phyloP scores from a whole-genome alignment of 1,284 basidiomycete genomes.

The Testicularia cyperi region DNA sequence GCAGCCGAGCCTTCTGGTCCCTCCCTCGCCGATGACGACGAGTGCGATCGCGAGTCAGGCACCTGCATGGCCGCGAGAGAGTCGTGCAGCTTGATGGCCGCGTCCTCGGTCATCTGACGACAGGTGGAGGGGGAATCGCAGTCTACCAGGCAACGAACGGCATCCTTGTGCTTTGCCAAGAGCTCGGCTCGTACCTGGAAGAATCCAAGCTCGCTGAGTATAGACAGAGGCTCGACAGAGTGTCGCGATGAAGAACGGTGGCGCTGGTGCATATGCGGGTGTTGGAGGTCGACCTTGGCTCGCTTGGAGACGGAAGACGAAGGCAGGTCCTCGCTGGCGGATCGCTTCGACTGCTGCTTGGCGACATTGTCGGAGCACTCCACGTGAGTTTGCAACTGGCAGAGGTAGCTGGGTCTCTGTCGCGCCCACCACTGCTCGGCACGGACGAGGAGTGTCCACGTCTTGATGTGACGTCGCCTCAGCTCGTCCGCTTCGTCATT shows the following conservation, averaged over 20 bases:
- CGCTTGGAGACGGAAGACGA: background rate
- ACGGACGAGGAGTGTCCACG: constrained; percentile 32
- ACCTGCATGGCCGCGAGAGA: constrained; percentile 14
- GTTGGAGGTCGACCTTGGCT: background rate
- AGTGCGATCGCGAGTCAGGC: background rate
- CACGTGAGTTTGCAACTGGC: constrained; percentile 27
- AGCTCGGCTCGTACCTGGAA: background rate
- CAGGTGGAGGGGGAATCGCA: background rate
- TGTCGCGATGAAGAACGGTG: background rate
- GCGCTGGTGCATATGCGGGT: too few species aligned
- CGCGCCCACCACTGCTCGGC: constrained; percentile 38
- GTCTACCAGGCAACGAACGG: constrained; percentile 6
- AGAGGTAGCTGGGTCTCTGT: constrained; percentile 9
- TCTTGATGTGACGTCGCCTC: constrained; percentile 5
- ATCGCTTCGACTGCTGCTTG: background rate
- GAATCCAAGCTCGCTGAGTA: too few species aligned
- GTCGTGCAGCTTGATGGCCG: constrained; percentile 15
- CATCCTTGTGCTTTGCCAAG: constrained; percentile 2
- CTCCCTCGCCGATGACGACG: constrained; percentile 5
- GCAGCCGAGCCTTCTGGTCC: too few species aligned
- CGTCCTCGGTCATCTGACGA: background rate
- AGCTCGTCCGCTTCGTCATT: constrained; percentile 4
- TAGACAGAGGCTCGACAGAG: constrained; percentile 1
- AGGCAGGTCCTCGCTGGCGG: background rate
- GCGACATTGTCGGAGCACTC: too few species aligned